Evolutionary conservation across 495 filamentous ascomycete species (phyloP), one percentile per base, ranked within the genome.

Genomic region (Penicillium arizonense): DNA sequence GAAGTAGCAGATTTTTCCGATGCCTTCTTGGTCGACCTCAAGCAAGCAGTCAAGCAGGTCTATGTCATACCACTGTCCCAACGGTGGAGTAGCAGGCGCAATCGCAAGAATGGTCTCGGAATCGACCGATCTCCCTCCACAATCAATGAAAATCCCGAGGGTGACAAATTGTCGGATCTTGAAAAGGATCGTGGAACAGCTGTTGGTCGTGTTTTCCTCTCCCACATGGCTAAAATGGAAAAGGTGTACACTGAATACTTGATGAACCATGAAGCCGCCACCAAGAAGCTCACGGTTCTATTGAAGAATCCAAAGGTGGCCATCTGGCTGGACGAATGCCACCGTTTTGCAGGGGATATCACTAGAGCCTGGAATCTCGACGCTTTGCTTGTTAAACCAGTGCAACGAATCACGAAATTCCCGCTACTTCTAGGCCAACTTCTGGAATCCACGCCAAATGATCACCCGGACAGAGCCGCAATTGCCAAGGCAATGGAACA

Each of bases 301-400:
- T 87, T 92, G 65, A 77, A 81, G 47, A 86, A 86, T 37, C 75
- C 80, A 11, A 87, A 87, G 5, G 89, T 97, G 42, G 82, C 85
- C 34, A 86, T 95, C 44, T 99, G 94, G 94, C 74, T 96, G 28
- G 84, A 87, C 51, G 94, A 96, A 67, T 99, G 94, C 64, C 88
- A 88, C 55, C 80, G 88, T 34, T 89, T 87, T 62, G 92, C 91
- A 0, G 83, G 87, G 47, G 95, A 96, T 63, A 76, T 99, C 23
- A 99, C 94, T 0, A 79, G 78, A 7, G 92, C 95, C 4, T 97
- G 95, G 95, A 86, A 95, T 63, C 71, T 99, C 44, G 91, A 96
- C 65, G 91, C 94, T 5, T 75, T 99, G 32, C 79, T 99, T 12
- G 90, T 99, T 52, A 99, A 99, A 69, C 94, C 94, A 8, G 87